Base-by-base conservation (phyloP, 768 basidiomycete species). In the Pholiota molesta region DNA sequence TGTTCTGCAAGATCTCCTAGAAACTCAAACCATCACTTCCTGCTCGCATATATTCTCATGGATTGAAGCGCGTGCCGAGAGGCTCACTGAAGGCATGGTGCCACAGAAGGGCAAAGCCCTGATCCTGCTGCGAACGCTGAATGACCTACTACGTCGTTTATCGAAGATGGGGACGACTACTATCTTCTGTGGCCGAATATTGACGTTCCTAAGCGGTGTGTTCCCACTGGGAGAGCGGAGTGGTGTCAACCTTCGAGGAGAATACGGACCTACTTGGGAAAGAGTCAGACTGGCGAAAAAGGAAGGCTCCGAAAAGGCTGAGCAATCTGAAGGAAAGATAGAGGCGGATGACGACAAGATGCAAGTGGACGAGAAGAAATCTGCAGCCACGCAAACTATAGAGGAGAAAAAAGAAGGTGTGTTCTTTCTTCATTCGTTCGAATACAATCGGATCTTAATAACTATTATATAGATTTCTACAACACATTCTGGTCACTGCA, bases 401-500 rank as follows among this genome's bases (percentile, higher is more conserved):
- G 71, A 67, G 23, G 79, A 86, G 59, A 86, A 85, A 76, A 90
- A 87, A 76, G 86, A 85, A 71, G 88, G 91, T 86, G 29, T 23
- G 56, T 40, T 52, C 14, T 13, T 61, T 29, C 10, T 10, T 59
- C 28, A 9, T 59, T 53, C 13, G 21, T 29, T 40, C 10, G 2
- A 45, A 10, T 2, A 33, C 19, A 37, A 3, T 5, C 31, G 35
- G 13, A 37, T 42, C 58, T 49, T 66, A 62, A 26, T 10, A 7
- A 13, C 14, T n/a, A 16, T 11, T 57, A 9, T 55, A 88, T 55
- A 88, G 92, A 91, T 26, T 91, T 95, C 71, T 95, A 94, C 76
- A 84, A 87, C 61, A 91, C 86, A 0, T 96, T 97, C 78, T 97
- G 95, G 95, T 90, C 90, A 0, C 78, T 97, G 8, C 95, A 97